Evolutionary conservation across 805 yeast genomes (phyloP), one percentile per base, ranked within the genome.

Genomic region (Yamadazyma nakazawae): DNA sequence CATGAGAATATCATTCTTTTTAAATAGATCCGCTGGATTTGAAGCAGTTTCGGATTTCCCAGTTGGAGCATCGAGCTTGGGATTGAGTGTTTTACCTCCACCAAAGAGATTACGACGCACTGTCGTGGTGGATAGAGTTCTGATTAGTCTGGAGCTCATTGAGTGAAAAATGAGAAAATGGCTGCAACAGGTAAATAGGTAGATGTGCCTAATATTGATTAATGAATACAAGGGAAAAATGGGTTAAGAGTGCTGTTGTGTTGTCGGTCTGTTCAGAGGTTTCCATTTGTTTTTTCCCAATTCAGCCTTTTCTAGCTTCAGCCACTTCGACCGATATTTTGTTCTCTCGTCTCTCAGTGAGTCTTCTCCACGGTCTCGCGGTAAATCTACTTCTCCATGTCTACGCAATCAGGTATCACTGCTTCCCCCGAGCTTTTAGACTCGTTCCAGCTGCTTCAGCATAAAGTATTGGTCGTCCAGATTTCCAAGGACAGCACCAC

Each of bases 351-450:
- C 32, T 28, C 32, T 13, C n/a, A 5, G n/a, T 28, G n/a, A 10
- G 4, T 28, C 32, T 28, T 28, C 32, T 28, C 26, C 25, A 25
- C 19, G 25, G 12, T 38, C 42, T 42, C 38, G 18, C 11, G 25
- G 13, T 11, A 13, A 28, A 28, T 28, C 32, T 21, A 21, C 32
- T 28, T 13, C 32, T 5, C 32, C 32, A 72, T 72, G 76, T 66
- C 76, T 5, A 63, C 74, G n/a, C 72, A 67, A 53, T 72, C 76
- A 19, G 76, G 76, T 17, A 72, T 72, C 31, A 59, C 64, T 9
- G 67, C 69, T 3, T 62, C 73, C 11, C 44, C 54, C 34, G 64
- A 61, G 19, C 60, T 72, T 24, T 50, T 69, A 14, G 59, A 56
- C 2, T 37, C 62, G 3, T 66, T 67, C 58, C 61, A 62, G 38